Evolutionary conservation across 1,139 yeast genomes (phyloP).

Genomic region (Taphrina confusa): DNA sequence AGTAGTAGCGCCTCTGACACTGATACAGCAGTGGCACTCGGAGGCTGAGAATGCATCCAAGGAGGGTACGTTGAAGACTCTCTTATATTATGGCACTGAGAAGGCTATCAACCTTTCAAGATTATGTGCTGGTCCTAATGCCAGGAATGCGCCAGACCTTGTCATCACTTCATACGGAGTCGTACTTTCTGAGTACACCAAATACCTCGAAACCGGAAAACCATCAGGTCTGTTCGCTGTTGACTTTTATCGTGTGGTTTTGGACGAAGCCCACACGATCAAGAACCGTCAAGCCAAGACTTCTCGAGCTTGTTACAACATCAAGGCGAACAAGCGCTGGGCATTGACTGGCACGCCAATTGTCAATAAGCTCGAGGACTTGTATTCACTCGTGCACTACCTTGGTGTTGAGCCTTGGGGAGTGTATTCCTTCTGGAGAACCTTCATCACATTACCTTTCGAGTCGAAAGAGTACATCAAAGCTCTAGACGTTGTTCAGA

Average conservation of each 20-base stretch:
- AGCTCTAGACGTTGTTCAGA: conserved; percentile 79
- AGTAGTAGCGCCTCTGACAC: conserved; percentile 86
- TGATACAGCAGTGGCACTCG: conserved; percentile 84
- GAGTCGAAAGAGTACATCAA: conserved; percentile 68
- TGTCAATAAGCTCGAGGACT: conserved; percentile 81
- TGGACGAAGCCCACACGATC: conserved; percentile 93
- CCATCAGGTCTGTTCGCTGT: conserved; percentile 65
- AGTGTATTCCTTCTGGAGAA: conserved; percentile 82
- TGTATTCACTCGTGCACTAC: conserved; percentile 75
- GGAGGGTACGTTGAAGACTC: conserved; percentile 43
- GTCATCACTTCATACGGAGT: conserved; percentile 88
- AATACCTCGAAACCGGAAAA: conserved; percentile 27
- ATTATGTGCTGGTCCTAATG: conserved; percentile 49
- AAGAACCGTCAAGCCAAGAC: conserved; percentile 79
- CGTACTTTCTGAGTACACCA: conserved; percentile 61
- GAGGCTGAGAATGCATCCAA: conserved; percentile 62
- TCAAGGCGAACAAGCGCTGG: conserved; percentile 74
- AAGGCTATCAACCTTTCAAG: conserved; percentile 50
- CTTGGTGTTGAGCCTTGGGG: conserved; percentile 86
- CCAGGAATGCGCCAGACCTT: conserved; percentile 59
- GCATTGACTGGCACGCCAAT: conserved; percentile 92
- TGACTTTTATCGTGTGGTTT: conserved; percentile 71
- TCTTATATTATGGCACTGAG: conserved; percentile 73
- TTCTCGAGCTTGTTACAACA: conserved; percentile 71
- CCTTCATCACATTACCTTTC: conserved; percentile 81